A percentile compares a stretch with the other conserved stretches of the same genome.
Evolutionary conservation across 768 basidiomycete species (phyloP).

Genomic region (Panellus pusillus): DNA sequence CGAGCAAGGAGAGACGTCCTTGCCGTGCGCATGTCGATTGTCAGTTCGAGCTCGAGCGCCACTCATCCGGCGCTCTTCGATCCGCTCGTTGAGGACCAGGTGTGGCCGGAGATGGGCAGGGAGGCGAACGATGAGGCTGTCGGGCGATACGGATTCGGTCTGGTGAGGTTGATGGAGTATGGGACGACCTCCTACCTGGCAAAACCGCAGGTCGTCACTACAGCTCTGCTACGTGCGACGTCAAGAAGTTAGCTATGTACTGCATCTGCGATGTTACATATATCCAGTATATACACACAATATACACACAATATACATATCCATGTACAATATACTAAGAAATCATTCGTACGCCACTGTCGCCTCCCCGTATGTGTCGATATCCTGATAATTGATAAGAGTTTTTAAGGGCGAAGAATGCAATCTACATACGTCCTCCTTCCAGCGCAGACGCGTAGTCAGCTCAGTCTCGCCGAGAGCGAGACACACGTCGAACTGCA

Average conservation of each 20-base stretch:
- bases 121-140: not conserved
- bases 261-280: too few species aligned
- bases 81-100: not conserved
- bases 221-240: constrained; percentile 1
- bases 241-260: not conserved
- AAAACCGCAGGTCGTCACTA: constrained; percentile 2
- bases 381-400: too few species aligned
- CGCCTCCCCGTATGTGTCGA: too few species aligned
- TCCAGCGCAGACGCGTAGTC: constrained; percentile 21
- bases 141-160: not conserved
- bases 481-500: constrained; percentile 21
- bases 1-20: constrained; percentile 1
- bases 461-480: constrained; percentile 23
- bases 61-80: not conserved
- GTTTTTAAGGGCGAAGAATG: not conserved
- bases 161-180: not conserved
- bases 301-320: too few species aligned
- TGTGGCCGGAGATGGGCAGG: constrained; percentile 8
- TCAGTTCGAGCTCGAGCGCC: not conserved
- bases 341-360: too few species aligned
- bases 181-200: not conserved
- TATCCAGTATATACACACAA: too few species aligned
- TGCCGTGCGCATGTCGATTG: constrained; percentile 2
- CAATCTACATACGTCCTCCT: constrained; percentile 12
- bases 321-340: too few species aligned